These are phyloP conservation scores for Gyromitra esculenta DNA, from an alignment of 2,329 filamentous ascomycete species.

Conservation along the genomic window DNA sequence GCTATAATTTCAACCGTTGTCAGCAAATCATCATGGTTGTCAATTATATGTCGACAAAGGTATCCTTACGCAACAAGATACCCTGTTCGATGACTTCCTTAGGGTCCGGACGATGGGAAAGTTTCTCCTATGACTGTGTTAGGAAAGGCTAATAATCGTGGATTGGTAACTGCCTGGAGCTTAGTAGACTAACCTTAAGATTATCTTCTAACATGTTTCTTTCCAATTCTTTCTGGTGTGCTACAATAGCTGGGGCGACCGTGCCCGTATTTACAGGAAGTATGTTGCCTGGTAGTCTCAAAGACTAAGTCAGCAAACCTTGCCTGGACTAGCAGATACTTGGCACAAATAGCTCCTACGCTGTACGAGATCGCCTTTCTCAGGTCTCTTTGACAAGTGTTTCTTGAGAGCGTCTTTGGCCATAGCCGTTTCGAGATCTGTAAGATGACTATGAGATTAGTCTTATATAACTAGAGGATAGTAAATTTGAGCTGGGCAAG, in stretches of 20 bases:
- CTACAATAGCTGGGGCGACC: slow-evolving; percentile 55
- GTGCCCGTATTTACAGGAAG: slow-evolving; percentile 54
- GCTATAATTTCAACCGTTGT: slow-evolving; percentile 31
- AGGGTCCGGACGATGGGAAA: slow-evolving; percentile 55
- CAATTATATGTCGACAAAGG: background rate
- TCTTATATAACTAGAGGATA: background rate
- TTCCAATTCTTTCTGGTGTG: slow-evolving; percentile 57
- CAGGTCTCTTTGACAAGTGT: slow-evolving; percentile 55
- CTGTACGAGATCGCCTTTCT: slow-evolving; percentile 56
- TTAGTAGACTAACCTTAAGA: slow-evolving; percentile 47
- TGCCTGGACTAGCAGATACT: background rate
- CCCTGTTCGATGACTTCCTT: slow-evolving; percentile 57
- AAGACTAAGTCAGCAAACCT: slow-evolving; percentile 28
- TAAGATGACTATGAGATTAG: background rate
- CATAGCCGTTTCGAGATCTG: slow-evolving; percentile 57
- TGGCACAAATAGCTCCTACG: slow-evolving; percentile 42
- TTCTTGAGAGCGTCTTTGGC: slow-evolving; percentile 56
- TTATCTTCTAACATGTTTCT: slow-evolving; percentile 57
- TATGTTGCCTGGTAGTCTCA: slow-evolving; percentile 53
- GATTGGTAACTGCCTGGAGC: background rate
- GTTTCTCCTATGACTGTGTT: slow-evolving; percentile 51
- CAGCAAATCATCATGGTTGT: slow-evolving; percentile 18
- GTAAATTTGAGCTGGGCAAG: background rate
- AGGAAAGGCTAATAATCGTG: background rate
- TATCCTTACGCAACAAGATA: slow-evolving; percentile 55